A percentile compares a stretch with the other conserved stretches of the same genome.
phyloP scores from a whole-genome alignment of 1,284 basidiomycete species.

The Golubevia sp. region DNA sequence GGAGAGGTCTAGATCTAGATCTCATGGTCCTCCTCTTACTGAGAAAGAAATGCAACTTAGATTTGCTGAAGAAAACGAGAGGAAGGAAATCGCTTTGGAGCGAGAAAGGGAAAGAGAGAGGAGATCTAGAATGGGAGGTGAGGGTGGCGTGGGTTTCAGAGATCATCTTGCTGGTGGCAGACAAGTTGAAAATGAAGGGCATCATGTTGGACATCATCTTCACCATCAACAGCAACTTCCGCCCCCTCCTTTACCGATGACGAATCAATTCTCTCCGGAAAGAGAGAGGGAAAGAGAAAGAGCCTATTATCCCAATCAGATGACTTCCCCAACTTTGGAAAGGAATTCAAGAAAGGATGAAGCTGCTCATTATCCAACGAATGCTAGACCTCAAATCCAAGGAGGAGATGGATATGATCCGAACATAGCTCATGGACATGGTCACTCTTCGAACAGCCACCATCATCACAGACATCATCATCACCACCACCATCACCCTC shows the following conservation, averaged over 20 bases:
- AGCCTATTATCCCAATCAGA: conserved; percentile 17
- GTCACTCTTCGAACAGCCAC: not conserved
- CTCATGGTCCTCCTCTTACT: not conserved
- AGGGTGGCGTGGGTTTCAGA: no score
- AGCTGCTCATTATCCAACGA: not conserved
- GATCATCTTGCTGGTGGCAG: no score
- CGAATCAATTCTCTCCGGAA: not conserved
- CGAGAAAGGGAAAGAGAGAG: conserved; percentile 6
- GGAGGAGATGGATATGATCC: not conserved
- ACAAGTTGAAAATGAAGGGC: not conserved
- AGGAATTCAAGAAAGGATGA: not conserved
- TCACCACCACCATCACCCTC: conserved; percentile 11
- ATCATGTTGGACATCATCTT: not conserved
- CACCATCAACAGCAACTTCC: not conserved
- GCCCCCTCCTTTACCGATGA: not conserved
- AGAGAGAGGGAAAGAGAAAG: conserved; percentile 22
- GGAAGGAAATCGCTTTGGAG: not conserved
- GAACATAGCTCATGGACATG: not conserved
- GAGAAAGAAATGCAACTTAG: not conserved
- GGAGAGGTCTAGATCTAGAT: not conserved
- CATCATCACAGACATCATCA: conserved; percentile 4
- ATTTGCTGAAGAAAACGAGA: not conserved
- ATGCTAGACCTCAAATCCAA: not conserved
- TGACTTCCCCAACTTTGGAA: not conserved
- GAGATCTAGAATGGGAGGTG: not conserved